Evolutionary conservation across 1,284 basidiomycete genomes (phyloP).

Genomic region (Ustilago sp.): DNA sequence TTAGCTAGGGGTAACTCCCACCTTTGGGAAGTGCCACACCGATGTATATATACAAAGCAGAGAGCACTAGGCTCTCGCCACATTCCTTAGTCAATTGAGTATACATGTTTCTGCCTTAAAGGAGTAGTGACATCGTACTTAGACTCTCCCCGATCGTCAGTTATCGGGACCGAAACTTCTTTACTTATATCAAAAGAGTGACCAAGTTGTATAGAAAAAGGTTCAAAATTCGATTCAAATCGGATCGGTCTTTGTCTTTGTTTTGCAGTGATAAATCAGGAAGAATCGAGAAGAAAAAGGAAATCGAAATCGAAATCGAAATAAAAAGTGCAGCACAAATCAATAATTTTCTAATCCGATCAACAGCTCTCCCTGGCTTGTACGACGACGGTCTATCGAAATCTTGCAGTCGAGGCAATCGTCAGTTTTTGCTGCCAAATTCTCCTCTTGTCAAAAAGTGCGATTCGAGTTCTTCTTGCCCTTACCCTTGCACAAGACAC

Average conservation of each 20-base stretch:
- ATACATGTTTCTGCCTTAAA: no score
- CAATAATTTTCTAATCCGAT: neutral
- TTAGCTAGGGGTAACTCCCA: no score
- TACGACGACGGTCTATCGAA: neutral
- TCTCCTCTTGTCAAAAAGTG: neutral
- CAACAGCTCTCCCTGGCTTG: neutral
- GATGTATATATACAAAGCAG: no score
- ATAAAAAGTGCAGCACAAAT: neutral
- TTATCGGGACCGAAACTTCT: no score
- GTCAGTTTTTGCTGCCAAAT: neutral
- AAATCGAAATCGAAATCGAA: no score
- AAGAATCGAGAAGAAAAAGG: neutral
- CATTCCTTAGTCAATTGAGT: no score
- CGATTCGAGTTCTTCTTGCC: neutral
- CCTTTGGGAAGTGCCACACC: no score
- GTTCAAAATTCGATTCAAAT: neutral
- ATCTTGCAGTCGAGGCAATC: neutral
- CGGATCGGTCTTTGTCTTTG: neutral
- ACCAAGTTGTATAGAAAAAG: slow-evolving; percentile 1
- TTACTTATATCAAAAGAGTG: neutral
- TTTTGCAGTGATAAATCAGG: neutral
- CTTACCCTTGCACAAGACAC: neutral
- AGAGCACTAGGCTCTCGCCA: no score
- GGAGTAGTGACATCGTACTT: no score
- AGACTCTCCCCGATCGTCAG: no score